Evolutionary conservation across 1,139 yeast genomes (phyloP), one percentile per base, ranked within the genome.

Genomic region (Lodderomyces oxycetoniae): DNA sequence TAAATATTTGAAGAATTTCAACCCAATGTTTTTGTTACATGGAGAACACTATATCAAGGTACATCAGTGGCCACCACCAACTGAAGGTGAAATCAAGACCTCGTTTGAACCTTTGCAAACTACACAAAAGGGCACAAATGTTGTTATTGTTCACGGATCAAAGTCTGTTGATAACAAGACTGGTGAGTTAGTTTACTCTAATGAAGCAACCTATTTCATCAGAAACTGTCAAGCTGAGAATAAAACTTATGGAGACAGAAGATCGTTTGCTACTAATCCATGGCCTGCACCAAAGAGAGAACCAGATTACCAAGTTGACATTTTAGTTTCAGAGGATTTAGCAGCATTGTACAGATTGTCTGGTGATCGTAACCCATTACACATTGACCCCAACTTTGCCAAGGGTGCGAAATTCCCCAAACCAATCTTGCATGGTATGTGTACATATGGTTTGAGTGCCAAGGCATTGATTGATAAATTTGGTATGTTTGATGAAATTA

Each of bases 281-380:
- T 86, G 85, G 60, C 64, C 54, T 35, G 81, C 88, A 12, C 93
- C 93, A 39, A 70, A 74, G 50, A 54, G 67, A 16, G 52, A 52
- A 19, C 94, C 96, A 20, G 95, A 85, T 54, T 84, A 74, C 50
- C 77, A 71, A 42, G 58, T 62, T 32, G 75, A 70, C 33, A 73
- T 77, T 50, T 63, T 71, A 49, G 82, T 93, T n/a, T 58, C 72
- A 30, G 71, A 63, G 37, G 85, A 88, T 57, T 86, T 79, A 58
- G 97, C 97, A 36, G 87, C 95, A 10, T 63, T 89, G 42, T 91
- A 91, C 67, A 77, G 97, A 59, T 70, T 91, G 44, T 81, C 91
- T 44, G 97, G 96, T 42, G 98, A 91, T 67, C 80, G 79, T 61
- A 91, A 91, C 61, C 97, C 97, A 44, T 74, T 91, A 50, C 98